A percentile compares a stretch with the other conserved stretches of the same genome.
Evolutionary conservation across 257 asterid species (phyloP).

Genomic region (Nicotiana noctiflora): DNA sequence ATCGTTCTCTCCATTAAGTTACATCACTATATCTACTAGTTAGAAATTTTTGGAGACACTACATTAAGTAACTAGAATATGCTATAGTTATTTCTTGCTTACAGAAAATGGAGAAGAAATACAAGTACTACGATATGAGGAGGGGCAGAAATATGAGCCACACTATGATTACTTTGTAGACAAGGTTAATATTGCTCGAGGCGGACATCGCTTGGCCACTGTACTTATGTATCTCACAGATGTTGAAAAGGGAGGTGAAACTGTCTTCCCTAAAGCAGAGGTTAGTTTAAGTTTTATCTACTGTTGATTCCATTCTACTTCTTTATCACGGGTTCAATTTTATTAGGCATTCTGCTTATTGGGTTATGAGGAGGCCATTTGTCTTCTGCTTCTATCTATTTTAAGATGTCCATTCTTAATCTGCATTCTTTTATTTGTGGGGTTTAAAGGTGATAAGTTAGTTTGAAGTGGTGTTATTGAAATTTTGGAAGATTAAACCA

Average conservation of each 20-base stretch:
- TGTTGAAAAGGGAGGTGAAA: constrained; percentile 94
- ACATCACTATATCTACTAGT: not conserved
- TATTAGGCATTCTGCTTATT: not conserved
- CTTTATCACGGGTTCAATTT: not conserved
- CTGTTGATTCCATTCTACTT: not conserved
- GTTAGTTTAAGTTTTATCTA: constrained; percentile 33
- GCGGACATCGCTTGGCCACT: constrained; percentile 90
- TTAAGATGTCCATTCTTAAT: not conserved
- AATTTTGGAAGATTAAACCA: not conserved
- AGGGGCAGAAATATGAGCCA: constrained; percentile 90
- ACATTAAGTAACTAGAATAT: not conserved
- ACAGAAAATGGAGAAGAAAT: constrained; percentile 92
- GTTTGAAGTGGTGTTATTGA: not conserved
- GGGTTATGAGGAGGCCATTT: not conserved
- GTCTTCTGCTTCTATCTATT: not conserved
- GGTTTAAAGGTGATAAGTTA: not conserved
- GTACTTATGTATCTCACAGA: constrained; percentile 87
- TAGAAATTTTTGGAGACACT: not conserved
- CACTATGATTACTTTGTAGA: constrained; percentile 81
- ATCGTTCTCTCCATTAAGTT: not conserved
- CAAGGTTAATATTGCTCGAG: constrained; percentile 73
- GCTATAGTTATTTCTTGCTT: constrained; percentile 10
- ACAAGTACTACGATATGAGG: constrained; percentile 87
- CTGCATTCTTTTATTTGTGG: not conserved
- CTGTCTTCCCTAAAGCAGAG: constrained; percentile 92